These are phyloP conservation scores for Guadua angustifolia DNA, from an alignment of 176 grass and related monocot genomes.

Conservation along the genomic window DNA sequence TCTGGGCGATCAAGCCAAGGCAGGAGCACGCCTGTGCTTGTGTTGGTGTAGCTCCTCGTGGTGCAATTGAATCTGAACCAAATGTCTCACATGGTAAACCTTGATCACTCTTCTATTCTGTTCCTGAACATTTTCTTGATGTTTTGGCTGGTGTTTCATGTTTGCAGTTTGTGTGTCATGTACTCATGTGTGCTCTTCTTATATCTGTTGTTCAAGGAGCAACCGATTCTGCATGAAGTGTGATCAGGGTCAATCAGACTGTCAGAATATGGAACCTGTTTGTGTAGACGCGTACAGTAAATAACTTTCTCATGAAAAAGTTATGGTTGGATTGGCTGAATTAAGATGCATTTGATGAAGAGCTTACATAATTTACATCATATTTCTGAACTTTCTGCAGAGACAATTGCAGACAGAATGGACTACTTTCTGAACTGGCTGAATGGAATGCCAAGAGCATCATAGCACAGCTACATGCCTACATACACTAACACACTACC, in stretches of 20 bases:
- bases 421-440: background rate
- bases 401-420: background rate
- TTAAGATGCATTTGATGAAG: background rate
- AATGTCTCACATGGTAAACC: background rate
- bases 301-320: background rate
- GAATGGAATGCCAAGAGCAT: background rate
- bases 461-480: background rate
- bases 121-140: background rate
- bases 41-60: background rate
- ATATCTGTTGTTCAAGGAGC: background rate
- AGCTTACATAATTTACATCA: background rate
- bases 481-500: background rate
- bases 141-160: background rate
- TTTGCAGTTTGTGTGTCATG: background rate
- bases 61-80: constrained; percentile 25
- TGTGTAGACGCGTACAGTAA: background rate
- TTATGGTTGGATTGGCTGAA: background rate
- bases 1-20: constrained; percentile 38
- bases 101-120: background rate
- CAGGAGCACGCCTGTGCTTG: constrained; percentile 19
- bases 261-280: background rate
- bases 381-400: background rate
- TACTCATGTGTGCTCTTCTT: background rate
- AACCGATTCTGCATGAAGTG: background rate
- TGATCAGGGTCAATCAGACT: background rate